Base-by-base conservation (phyloP, 2,329 filamentous ascomycete genomes). In the Didymella pomorum region DNA sequence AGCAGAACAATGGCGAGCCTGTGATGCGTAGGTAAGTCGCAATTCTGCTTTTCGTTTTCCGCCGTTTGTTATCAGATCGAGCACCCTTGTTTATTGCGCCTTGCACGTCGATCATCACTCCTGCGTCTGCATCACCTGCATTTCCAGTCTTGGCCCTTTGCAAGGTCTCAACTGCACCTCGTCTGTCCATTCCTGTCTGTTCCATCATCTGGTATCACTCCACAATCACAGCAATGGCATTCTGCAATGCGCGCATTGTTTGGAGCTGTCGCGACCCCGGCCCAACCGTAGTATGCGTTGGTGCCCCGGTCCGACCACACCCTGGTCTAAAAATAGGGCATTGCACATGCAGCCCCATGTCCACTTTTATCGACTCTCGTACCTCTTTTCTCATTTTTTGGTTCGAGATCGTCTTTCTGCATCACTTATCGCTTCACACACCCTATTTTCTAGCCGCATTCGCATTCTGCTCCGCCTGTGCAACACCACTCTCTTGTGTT, bases 1-100 rank as follows among this genome's bases (percentile, higher is more conserved):
- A 62, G 55, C 62, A 64, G 59, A 67, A 67, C 54, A 75, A 74
- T 62, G 72, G 73, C 64, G 77, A 83, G 67, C 86, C 86, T 73
- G 85, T 87, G 60, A 88, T 88, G 79, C 83, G 86, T 81, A 88
- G 87, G 87, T 89, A 86, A 68, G 83, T 75, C 50, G 28, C 55
- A 61, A 60, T 61, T 63, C 55, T 55, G 21, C 52, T 53, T 41
- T 43, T 41, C 39, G 45, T 53, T 33, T 43, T 41, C 39, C 39
- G 39, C 28, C 12, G 5, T 45, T 25, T 54, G 56, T 43, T 26
- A 35, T 54, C 50, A 50, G 31, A 41, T 29, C 33, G 3, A 58
- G 16, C 44, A 46, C 33, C 44, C 50, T 50, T 54, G 50, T 46
- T 48, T 48, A 14, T 31, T 41, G 37, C 55, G 44, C 44, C 49